Percentiles rank a stretch among this genome's conserved stretches.
These are phyloP conservation scores for Teunomyces cretensis DNA, from an alignment of 805 yeast species.

Conservation along the genomic window DNA sequence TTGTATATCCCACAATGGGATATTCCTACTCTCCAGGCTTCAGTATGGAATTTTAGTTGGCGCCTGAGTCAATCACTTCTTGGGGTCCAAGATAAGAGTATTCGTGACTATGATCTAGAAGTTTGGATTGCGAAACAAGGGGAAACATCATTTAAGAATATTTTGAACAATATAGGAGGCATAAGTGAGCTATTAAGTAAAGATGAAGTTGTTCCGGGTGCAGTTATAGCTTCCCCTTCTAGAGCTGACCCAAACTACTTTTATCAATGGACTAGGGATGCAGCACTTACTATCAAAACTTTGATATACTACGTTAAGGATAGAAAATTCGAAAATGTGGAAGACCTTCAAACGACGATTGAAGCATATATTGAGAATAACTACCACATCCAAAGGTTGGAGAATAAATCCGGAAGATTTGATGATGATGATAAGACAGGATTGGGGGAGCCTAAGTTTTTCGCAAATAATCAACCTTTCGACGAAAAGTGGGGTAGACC, in stretches of 20 bases:
- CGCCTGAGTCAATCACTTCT: not conserved
- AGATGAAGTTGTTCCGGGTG: slow-evolving; percentile 55
- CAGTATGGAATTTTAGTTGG: not conserved
- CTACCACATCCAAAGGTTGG: slow-evolving; percentile 58
- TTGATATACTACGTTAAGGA: slow-evolving; percentile 58
- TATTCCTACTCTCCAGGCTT: not conserved
- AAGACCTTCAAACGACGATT: slow-evolving; percentile 28
- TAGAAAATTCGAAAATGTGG: slow-evolving; percentile 16
- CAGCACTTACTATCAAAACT: slow-evolving; percentile 75
- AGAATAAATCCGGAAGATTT: slow-evolving; percentile 69
- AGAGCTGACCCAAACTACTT: slow-evolving; percentile 70
- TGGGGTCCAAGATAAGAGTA: not conserved
- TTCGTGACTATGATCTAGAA: slow-evolving; percentile 34
- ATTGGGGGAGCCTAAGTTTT: slow-evolving; percentile 89
- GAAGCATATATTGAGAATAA: slow-evolving; percentile 65
- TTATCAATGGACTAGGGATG: slow-evolving; percentile 89
- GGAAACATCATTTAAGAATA: slow-evolving; percentile 42
- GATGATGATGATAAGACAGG: slow-evolving; percentile 44
- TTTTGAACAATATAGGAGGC: slow-evolving; percentile 60
- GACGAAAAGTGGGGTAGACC: slow-evolving; percentile 86
- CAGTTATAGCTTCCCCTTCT: slow-evolving; percentile 85
- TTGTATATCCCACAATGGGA: not conserved
- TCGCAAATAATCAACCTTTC: slow-evolving; percentile 64
- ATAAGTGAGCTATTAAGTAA: slow-evolving; percentile 27
- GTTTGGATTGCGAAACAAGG: slow-evolving; percentile 50